Base-by-base conservation (phyloP, 768 basidiomycete species). In the Lactifluus volemus region DNA sequence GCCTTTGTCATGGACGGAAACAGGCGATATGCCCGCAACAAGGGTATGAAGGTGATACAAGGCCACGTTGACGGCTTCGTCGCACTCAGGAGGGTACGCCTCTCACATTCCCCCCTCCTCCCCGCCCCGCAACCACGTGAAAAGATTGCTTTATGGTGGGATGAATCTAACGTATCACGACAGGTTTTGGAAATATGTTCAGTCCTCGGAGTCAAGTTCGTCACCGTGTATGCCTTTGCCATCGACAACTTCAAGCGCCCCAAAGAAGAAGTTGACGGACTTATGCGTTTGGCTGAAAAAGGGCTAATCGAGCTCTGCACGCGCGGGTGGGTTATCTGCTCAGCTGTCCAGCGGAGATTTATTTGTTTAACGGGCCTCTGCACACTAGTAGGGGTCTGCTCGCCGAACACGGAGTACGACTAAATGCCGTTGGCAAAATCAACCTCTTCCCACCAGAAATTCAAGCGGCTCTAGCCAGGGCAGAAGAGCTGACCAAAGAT, bases 1-100 rank as follows among this genome's bases (percentile, higher is more conserved):
- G 94, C 89, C 2, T 95, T 99, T 70, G 86, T 96, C 30, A 95
- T 99, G 93, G 97, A 99, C 69, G 97, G 97, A 4, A 98, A 98
- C 71, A 78, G 97, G 55, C 79, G 97, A 11, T 96, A 90, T 69
- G 95, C 97, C 1, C 78, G 91, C 71, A 73, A 76, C 66, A 74
- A 81, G 21, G 82, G 84, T 15, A 81, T 84, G 71, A 71, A 77
- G n/a, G 79, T 90, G 19, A 76, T 77, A 38, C 77, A 92, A 63
- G 96, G 97, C 3, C 96, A 99, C 71, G 75, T 78, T 5, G 86
- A 88, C 49, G 97, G 97, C 0, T 98, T 92, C 71, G 71, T 81
- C 49, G 85, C 90, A 4, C 73, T 98, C 58, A 77, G 85, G 66
- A 75, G 85, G 74, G 97, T 97, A 68, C 64, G n/a, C 25, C 25